Percentiles rank a stretch among this genome's conserved stretches.
These are phyloP conservation scores for Suhomyces prunicola DNA, from an alignment of 805 yeast genomes.

Conservation along the genomic window DNA sequence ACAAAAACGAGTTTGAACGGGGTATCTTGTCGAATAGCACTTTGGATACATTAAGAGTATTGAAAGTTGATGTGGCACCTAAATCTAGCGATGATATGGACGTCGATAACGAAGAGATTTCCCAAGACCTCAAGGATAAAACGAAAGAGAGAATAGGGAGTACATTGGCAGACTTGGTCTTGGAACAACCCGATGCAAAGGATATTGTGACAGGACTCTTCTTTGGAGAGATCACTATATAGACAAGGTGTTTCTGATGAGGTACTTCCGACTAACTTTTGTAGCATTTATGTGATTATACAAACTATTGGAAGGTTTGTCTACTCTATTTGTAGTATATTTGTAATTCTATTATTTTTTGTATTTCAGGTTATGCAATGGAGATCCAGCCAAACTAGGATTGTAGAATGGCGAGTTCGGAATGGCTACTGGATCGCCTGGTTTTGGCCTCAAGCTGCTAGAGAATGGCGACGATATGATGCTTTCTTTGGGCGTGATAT, in stretches of 20 bases:
- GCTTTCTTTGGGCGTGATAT: constrained; percentile 1
- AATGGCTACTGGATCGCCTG: constrained; percentile 36
- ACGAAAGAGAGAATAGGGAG: constrained; percentile 61
- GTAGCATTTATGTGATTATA: too few relatives aligned
- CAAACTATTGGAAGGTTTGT: too few relatives aligned
- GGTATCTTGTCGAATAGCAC: constrained; percentile 45
- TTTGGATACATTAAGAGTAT: constrained; percentile 52
- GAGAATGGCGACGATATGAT: neutral
- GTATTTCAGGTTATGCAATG: neutral
- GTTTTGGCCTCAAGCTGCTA: constrained; percentile 13
- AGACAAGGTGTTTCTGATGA: neutral
- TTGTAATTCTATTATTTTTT: neutral
- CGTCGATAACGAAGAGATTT: constrained; percentile 23
- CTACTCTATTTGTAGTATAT: neutral
- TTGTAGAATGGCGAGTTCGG: constrained; percentile 36
- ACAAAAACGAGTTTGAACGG: constrained; percentile 44
- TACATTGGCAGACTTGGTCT: constrained; percentile 48
- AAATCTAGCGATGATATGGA: constrained; percentile 31
- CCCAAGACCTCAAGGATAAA: constrained; percentile 35
- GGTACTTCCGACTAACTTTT: too few relatives aligned
- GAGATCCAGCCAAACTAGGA: neutral
- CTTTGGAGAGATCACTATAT: constrained; percentile 54
- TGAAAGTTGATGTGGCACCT: constrained; percentile 30
- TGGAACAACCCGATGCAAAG: constrained; percentile 46
- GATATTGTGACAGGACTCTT: constrained; percentile 62